These are phyloP conservation scores for Amaranthus hypochondriacus DNA, from an alignment of 148 eudicot species.

Conservation along the genomic window DNA sequence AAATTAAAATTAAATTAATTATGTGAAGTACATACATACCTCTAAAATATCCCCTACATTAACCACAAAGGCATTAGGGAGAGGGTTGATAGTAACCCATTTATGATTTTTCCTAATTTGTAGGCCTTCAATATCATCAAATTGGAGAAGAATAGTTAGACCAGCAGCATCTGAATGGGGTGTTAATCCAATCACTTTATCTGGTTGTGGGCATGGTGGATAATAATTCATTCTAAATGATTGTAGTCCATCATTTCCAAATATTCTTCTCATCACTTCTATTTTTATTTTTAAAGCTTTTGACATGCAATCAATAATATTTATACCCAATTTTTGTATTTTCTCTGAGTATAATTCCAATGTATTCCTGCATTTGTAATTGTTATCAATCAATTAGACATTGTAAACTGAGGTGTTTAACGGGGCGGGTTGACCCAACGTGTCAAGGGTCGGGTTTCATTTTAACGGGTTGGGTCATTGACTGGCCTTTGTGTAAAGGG, in stretches of 20 bases:
- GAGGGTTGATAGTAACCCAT: slow-evolving; percentile 27
- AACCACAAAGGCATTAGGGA: slow-evolving; percentile 28
- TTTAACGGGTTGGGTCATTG: no score
- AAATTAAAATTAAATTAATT: no score
- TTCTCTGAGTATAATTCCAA: slow-evolving; percentile 19
- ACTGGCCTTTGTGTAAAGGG: no score
- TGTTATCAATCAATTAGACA: no score
- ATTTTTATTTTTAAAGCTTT: slow-evolving; percentile 22
- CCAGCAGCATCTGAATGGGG: slow-evolving; percentile 29
- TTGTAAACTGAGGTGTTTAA: no score
- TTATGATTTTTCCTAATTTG: slow-evolving; percentile 27
- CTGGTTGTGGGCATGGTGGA: slow-evolving; percentile 34
- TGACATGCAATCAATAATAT: slow-evolving; percentile 21
- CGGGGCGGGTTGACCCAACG: no score
- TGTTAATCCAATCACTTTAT: slow-evolving; percentile 29
- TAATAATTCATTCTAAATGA: slow-evolving; percentile 26
- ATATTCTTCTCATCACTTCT: slow-evolving; percentile 9
- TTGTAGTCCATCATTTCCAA: slow-evolving; percentile 8
- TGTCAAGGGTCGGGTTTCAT: no score
- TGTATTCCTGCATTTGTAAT: slow-evolving; percentile 23
- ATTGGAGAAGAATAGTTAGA: slow-evolving; percentile 32
- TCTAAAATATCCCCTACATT: slow-evolving; percentile 33
- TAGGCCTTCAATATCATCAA: slow-evolving; percentile 26
- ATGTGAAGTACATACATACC: slow-evolving; percentile 9
- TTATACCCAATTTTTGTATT: slow-evolving; percentile 10